phyloP scores from a whole-genome alignment of 2,329 filamentous ascomycete species.

The Sarocladium kiliense region DNA sequence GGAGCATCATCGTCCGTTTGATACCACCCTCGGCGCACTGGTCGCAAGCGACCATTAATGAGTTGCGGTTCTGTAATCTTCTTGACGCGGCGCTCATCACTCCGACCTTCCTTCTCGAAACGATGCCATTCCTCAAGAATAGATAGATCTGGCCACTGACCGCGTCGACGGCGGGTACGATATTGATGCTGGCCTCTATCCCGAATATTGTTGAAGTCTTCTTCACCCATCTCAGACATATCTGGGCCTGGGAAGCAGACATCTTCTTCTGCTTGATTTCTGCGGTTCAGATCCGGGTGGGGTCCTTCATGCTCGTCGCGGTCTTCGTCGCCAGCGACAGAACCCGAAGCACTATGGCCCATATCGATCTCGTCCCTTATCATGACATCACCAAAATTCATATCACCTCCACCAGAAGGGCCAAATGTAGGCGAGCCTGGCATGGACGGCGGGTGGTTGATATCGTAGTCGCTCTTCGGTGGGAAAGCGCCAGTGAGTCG shows the following conservation, averaged over 20 bases:
- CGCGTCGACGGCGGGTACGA: constrained; percentile 52
- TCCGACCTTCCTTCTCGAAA: constrained; percentile 79
- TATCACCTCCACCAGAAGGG: constrained; percentile 41
- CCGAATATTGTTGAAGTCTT: constrained; percentile 47
- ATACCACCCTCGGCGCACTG: constrained; percentile 77
- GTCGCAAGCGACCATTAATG: constrained; percentile 81
- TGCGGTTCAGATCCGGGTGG: constrained; percentile 12
- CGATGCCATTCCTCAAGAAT: constrained; percentile 85
- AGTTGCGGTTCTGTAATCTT: constrained; percentile 92
- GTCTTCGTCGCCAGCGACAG: constrained; percentile 12
- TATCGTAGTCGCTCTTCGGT: constrained; percentile 47
- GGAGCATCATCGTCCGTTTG: constrained; percentile 83
- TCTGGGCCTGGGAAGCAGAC: constrained; percentile 79
- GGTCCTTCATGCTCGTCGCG: constrained; percentile 23
- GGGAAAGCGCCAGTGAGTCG: constrained; percentile 28
- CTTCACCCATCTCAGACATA: constrained; percentile 75
- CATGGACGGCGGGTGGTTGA: constrained; percentile 66
- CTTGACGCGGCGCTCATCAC: constrained; percentile 77
- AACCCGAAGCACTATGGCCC: constrained; percentile 1
- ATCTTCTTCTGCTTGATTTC: constrained; percentile 69
- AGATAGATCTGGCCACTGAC: constrained; percentile 80
- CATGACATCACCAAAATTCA: constrained; percentile 66
- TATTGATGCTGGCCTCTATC: constrained; percentile 36
- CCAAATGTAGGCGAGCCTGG: constrained; percentile 56
- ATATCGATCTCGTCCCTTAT: constrained; percentile 58